phyloP scores from a whole-genome alignment of 2,329 filamentous ascomycete genomes.

The Verticillium longisporum region DNA sequence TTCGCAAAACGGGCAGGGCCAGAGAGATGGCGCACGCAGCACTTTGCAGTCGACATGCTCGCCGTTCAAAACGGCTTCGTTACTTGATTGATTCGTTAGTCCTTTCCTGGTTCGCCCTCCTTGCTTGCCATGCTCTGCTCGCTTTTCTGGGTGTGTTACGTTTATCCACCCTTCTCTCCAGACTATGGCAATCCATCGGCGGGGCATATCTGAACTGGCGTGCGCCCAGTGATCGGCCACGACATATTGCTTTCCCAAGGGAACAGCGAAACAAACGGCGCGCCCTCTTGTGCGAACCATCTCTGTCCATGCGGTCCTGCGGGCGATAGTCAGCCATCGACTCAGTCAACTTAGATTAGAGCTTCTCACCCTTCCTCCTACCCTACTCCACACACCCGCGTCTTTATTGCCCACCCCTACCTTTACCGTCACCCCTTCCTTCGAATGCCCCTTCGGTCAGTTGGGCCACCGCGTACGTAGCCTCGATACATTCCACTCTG shows the following conservation, averaged over 20 bases:
- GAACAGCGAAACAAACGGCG: slow-evolving; percentile 12
- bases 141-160: background rate
- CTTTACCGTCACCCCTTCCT: slow-evolving; percentile 3
- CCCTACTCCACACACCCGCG: slow-evolving; percentile 3
- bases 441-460: slow-evolving; percentile 6
- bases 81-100: too few relatives aligned
- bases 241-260: slow-evolving; percentile 10
- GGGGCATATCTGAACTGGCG: slow-evolving; percentile 7
- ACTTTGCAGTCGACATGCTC: too few relatives aligned
- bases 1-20: background rate
- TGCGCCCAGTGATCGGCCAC: slow-evolving; percentile 2
- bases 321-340: slow-evolving; percentile 1
- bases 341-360: slow-evolving; percentile 10
- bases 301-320: background rate
- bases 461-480: slow-evolving; percentile 5
- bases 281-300: background rate
- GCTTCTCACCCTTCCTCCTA: slow-evolving; percentile 9
- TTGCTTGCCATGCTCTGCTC: background rate
- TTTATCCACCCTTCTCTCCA: background rate
- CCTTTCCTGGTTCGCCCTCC: too few relatives aligned
- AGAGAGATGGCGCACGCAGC: too few relatives aligned
- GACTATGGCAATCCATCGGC: background rate
- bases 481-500: slow-evolving; percentile 25
- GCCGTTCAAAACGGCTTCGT: too few relatives aligned
- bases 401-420: background rate